Evolutionary conservation across 306 rosid species (phyloP), one percentile per base, ranked within the genome.

Genomic region (Dicorynia guianensis): DNA sequence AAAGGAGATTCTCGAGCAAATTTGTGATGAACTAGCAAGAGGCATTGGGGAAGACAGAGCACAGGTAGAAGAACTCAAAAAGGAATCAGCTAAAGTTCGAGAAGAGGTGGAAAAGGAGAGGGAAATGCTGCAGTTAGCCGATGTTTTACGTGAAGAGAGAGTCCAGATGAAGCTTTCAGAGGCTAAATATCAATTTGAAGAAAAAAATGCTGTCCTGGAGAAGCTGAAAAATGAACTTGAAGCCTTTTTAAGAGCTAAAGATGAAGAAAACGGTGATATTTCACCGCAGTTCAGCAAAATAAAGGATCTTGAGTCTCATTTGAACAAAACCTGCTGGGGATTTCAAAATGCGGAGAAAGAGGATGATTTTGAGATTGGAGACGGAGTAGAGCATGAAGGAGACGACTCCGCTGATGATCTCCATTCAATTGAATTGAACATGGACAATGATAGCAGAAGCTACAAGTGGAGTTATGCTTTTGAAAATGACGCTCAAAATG

Each of bases 81-180:
- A 75, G 73, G 94, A 90, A n/a, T 88, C 98, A 0, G 97, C 81
- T 6, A 88, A 85, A 72, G 96, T 84, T 64, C 80, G 89, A 0
- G 90, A 89, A 74, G 98, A 93, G 70, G 88, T 94, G 43, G 97
- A 91, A 54, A 84, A 90, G 83, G 98, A 94, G 84, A 88, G 97
- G 79, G 90, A 91, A 72, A 94, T 94, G 98, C 96, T 94, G 79
- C 98, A 88, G 79, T 50, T 94, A 50, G 98, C 97, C 0, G 96
- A 94, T 79, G 83, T 90, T 47, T 80, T 90, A 67, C 87, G 97
- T 0, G 98, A 94, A 86, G 97, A 94, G 80, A 88, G 98, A 85
- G 97, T 94, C 43, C 98, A 94, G 67, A 92, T 94, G 98, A 94
- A 94, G 89, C 92, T 94, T n/a, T 88, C 95, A 0, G 98, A 94